A percentile compares a stretch with the other conserved stretches of the same genome.
phyloP scores from a whole-genome alignment of 2,329 filamentous ascomycete species.

The Lachnellula subtilissima region DNA sequence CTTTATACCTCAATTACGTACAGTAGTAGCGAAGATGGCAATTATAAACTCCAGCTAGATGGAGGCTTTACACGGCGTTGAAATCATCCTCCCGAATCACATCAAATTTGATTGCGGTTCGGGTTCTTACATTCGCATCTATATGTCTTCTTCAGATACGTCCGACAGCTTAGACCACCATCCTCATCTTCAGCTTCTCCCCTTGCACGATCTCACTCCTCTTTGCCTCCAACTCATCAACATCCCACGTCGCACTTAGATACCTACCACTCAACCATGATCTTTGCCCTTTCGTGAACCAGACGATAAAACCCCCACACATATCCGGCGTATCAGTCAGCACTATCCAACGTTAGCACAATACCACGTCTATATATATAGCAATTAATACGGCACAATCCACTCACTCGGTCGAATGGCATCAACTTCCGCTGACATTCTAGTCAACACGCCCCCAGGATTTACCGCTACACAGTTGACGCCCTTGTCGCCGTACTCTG shows the following conservation, averaged over 20 bases:
- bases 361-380: neutral
- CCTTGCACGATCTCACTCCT: conserved; percentile 17
- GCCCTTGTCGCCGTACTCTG: conserved; percentile 39
- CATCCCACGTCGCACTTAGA: conserved; percentile 38
- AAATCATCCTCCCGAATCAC: no score
- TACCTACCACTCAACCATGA: conserved; percentile 30
- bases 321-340: conserved; percentile 8
- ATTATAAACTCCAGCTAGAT: no score
- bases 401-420: conserved; percentile 15
- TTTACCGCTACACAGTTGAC: conserved; percentile 38
- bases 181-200: conserved; percentile 1
- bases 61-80: no score
- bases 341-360: neutral
- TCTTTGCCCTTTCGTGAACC: conserved; percentile 9
- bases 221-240: conserved; percentile 32
- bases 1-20: no score
- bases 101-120: neutral
- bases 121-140: neutral
- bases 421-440: conserved; percentile 36
- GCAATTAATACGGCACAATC: neutral
- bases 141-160: neutral
- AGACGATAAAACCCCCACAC: conserved; percentile 9
- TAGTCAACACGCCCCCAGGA: conserved; percentile 42
- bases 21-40: no score
- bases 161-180: neutral